Evolutionary conservation across 1,139 yeast species (phyloP), one percentile per base, ranked within the genome.

Genomic region (Eremothecium coryli): DNA sequence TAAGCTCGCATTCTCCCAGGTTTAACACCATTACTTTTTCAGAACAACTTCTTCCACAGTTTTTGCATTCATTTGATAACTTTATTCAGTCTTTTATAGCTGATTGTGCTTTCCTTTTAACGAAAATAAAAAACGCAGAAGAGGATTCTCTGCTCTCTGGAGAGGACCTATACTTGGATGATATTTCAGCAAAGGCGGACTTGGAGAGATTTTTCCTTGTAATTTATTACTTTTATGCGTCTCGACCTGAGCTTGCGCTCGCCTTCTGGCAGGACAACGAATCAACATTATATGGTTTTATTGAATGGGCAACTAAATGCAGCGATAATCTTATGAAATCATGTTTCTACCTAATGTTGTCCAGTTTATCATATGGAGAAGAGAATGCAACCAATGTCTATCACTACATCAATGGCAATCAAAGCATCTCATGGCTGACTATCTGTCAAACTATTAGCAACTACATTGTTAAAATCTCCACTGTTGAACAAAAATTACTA

Each of bases 291-390:
- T 69, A 74, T 48, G 96, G 95, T 0, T 88, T 90, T 47, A 65
- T 88, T 33, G 72, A 72, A 29, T 88, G 97, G 97, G 93, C 93
- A 0, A 69, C 93, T 4, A 75, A 77, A 38, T 81, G 88, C 49
- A 85, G 81, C 42, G 82, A 90, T 10, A 79, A 93, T 5, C 64
- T 86, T 36, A 85, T 88, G 64, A 73, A 85, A 32, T 80, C 97
- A 0, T 72, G 95, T 0, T 86, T 80, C 49, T 76, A 90, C 44
- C 67, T 84, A 39, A 70, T 90, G 67, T 62, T 90, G 36, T 77
- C 93, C 2, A 77, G 93, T 4, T 64, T 90, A 29, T 66, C 90
- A 0, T 68, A 70, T 13, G 84, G 80, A n/a, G 65, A 66, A 2
- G 67, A 65, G 10, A 70, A 71, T 36, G 68, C 84, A 2, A 45